Evolutionary conservation across 2,329 filamentous ascomycete species (phyloP).

Genomic region (Colletotrichum neosansevieriae): DNA sequence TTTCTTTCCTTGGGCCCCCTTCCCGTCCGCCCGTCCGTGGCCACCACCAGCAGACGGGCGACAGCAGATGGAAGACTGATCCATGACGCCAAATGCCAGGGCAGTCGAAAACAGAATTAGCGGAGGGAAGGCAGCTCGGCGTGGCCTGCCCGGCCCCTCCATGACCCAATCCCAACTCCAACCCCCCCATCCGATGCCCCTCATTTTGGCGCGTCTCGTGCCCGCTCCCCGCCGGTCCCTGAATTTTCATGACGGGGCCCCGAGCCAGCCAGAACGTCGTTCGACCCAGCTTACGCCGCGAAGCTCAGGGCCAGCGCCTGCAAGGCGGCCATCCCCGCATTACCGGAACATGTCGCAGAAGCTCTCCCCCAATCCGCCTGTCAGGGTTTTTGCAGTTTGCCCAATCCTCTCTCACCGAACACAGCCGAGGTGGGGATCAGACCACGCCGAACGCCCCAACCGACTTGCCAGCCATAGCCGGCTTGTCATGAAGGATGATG

Average conservation of each 20-base stretch:
- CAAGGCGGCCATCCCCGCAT: slow-evolving; percentile 31
- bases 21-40: slow-evolving; percentile 23
- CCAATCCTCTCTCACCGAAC: slow-evolving; percentile 26
- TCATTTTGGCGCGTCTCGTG: slow-evolving; percentile 34
- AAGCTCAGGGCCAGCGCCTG: slow-evolving; percentile 10
- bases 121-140: neutral
- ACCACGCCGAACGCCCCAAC: slow-evolving; percentile 14
- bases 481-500: slow-evolving; percentile 4
- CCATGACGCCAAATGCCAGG: no score
- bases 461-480: slow-evolving; percentile 38
- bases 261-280: neutral
- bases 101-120: neutral
- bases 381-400: slow-evolving; percentile 2
- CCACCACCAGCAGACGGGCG: neutral
- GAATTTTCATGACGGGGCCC: neutral
- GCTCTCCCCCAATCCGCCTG: slow-evolving; percentile 13
- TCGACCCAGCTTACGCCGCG: neutral
- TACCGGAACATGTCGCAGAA: slow-evolving; percentile 25
- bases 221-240: slow-evolving; percentile 38
- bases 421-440: slow-evolving; percentile 37
- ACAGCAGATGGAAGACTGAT: neutral
- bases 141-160: slow-evolving; percentile 25
- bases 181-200: slow-evolving; percentile 31
- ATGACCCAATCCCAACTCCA: slow-evolving; percentile 32
- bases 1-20: neutral